phyloP scores from a whole-genome alignment of 192 early-diverging fungal genomes.

The Powellomyces hirtus region DNA sequence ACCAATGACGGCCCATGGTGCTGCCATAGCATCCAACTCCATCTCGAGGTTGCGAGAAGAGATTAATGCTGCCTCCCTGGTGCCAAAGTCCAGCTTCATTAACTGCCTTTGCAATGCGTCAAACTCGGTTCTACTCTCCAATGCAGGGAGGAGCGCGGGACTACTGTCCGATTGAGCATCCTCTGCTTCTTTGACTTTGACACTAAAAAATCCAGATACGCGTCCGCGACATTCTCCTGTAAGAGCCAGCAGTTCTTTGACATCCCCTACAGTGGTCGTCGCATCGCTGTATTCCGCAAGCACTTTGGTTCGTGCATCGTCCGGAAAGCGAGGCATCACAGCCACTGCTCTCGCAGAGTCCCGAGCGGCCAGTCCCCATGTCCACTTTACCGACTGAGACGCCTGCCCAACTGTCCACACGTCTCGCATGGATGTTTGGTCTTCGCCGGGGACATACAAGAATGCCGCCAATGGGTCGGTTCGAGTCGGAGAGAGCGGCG shows the following conservation, averaged over 20 bases:
- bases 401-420: background rate
- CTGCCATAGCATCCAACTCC: background rate
- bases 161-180: background rate
- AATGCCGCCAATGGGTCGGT: slow-evolving; percentile 27
- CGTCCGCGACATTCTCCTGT: slow-evolving; percentile 75
- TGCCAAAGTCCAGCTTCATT: background rate
- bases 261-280: slow-evolving; percentile 48
- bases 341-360: background rate
- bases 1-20: background rate
- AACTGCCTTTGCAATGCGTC: background rate
- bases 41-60: background rate
- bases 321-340: slow-evolving; percentile 49
- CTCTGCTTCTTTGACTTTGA: background rate
- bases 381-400: background rate
- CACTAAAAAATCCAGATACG: slow-evolving; percentile 62
- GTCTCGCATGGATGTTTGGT: background rate
- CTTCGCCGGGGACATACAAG: slow-evolving; percentile 59
- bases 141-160: background rate
- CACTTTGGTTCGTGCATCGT: slow-evolving; percentile 53
- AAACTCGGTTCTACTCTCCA: background rate
- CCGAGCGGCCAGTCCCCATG: background rate
- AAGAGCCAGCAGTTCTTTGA: slow-evolving; percentile 66
- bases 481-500: background rate
- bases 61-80: background rate
- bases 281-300: slow-evolving; percentile 13